Conservation (phyloP, 805 yeast species). For the Pachysolen tannophilus region DNA sequence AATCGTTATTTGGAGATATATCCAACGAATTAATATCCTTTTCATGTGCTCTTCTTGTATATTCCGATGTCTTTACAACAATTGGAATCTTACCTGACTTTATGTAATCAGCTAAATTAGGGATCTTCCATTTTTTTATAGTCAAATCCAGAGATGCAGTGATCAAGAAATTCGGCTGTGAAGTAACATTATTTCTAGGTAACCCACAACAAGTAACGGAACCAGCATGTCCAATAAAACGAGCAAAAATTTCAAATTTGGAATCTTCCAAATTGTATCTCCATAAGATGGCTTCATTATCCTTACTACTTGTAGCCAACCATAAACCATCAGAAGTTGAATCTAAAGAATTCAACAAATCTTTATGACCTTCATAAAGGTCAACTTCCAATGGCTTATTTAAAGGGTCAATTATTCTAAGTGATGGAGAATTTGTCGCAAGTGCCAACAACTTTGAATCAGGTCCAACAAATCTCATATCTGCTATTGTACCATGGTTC, state of each 20-base stretch:
- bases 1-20: constrained; percentile 82
- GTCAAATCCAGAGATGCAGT: constrained; percentile 84
- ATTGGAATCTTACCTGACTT: constrained; percentile 15
- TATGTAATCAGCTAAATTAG: constrained; percentile 27
- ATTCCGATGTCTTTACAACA: constrained; percentile 56
- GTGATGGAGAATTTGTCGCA: constrained; percentile 90
- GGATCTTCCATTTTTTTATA: constrained; percentile 77
- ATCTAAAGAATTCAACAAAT: constrained; percentile 75
- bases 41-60: constrained; percentile 93
- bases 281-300: constrained; percentile 83
- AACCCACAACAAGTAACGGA: constrained; percentile 78
- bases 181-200: constrained; percentile 41
- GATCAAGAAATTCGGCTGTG: constrained; percentile 59
- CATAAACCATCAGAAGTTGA: constrained; percentile 74
- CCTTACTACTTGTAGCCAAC: constrained; percentile 92
- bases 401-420: constrained; percentile 65
- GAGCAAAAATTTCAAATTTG: constrained; percentile 40
- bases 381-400: constrained; percentile 50
- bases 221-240: constrained; percentile 80
- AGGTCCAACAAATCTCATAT: constrained; percentile 72
- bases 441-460: constrained; percentile 52
- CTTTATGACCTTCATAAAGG: constrained; percentile 75
- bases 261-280: constrained; percentile 36
- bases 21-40: constrained; percentile 90
- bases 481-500: constrained; percentile 93